Conservation (phyloP, 2,329 filamentous ascomycete genomes). For the Trichoderma atrobrunneum region DNA sequence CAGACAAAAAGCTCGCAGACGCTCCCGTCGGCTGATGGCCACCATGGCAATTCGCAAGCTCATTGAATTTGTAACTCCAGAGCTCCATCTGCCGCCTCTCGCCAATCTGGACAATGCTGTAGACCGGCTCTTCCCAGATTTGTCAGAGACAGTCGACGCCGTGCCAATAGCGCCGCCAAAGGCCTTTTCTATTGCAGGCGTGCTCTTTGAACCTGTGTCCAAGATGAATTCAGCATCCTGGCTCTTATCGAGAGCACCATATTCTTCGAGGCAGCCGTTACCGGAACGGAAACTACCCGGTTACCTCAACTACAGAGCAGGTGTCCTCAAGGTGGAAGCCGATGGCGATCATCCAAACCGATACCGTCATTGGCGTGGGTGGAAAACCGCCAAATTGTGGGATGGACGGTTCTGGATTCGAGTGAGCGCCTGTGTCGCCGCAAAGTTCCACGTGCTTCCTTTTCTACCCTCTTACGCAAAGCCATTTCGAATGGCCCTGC, state of each 20-base stretch:
- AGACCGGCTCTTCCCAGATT: constrained; percentile 47
- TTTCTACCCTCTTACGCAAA: constrained; percentile 45
- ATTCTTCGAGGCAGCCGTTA: constrained; percentile 39
- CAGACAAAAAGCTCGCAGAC: constrained; percentile 28
- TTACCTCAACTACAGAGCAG: constrained; percentile 21
- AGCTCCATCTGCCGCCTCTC: constrained; percentile 42
- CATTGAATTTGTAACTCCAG: constrained; percentile 50
- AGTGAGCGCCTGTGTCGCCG: constrained; percentile 42
- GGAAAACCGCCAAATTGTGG: constrained; percentile 43
- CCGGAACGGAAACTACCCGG: constrained; percentile 28
- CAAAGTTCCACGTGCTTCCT: constrained; percentile 44
- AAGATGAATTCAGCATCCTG: constrained; percentile 32
- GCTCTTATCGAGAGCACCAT: constrained; percentile 48
- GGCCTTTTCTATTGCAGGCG: constrained; percentile 41
- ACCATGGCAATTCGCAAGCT: constrained; percentile 47
- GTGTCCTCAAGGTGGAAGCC: not conserved
- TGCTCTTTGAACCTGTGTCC: constrained; percentile 38
- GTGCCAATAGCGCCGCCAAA: constrained; percentile 30
- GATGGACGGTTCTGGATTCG: constrained; percentile 64
- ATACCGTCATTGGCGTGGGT: constrained; percentile 29
- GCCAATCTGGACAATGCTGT: constrained; percentile 45
- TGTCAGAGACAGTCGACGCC: constrained; percentile 28
- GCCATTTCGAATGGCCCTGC: constrained; percentile 46
- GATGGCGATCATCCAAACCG: constrained; percentile 18
- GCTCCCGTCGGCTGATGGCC: constrained; percentile 44